Evolutionary conservation across 768 basidiomycete genomes (phyloP), one percentile per base, ranked within the genome.

Genomic region (Clitopilus hobsonii): DNA sequence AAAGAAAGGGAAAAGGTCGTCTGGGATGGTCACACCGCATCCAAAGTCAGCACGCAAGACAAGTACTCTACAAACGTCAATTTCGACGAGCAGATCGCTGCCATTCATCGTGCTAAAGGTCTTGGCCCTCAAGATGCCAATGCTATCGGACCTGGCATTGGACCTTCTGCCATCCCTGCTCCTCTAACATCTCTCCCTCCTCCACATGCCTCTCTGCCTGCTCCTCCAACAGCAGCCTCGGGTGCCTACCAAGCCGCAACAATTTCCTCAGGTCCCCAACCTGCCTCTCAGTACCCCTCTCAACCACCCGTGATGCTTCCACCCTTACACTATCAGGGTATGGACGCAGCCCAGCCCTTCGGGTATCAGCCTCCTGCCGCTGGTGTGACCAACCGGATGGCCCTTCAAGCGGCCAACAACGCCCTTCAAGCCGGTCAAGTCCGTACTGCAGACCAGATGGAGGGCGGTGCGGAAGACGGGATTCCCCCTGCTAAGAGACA

Each of bases 11-110:
- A 98, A 72, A 94, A 91, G 67, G 90, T 92, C 61, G 91, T 98
- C 49, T 99, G 97, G 97, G 97, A 98, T 71, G 97, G 97, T 63
- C 95, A 98, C 70, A 95, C 95, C 1, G 90, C 93, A 41, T 90
- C 93, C 41, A 98, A 95, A 73, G 88, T 88, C 49, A 85, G 84
- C 61, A 97, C 94, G 0, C 77, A 94, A 65, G 91, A 94, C 79
- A 93, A 93, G 66, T 99, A 88, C 76, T 94, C 94, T 49, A 86
- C 85, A 14, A 88, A 89, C 58, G 94, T 91, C 76, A 95, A 94
- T 67, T 87, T 98, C 67, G 94, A 98, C 73, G 94, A 98, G 65
- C 97, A 99, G 68, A 99, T 99, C 68, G 92, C 92, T 41, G 93
- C 94, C 49, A 94, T 98, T 56, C 95, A 97, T 72, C 89, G 89